phyloP scores from a whole-genome alignment of 371 early-diverging fungal species.

The Saksenaea oblongispora region DNA sequence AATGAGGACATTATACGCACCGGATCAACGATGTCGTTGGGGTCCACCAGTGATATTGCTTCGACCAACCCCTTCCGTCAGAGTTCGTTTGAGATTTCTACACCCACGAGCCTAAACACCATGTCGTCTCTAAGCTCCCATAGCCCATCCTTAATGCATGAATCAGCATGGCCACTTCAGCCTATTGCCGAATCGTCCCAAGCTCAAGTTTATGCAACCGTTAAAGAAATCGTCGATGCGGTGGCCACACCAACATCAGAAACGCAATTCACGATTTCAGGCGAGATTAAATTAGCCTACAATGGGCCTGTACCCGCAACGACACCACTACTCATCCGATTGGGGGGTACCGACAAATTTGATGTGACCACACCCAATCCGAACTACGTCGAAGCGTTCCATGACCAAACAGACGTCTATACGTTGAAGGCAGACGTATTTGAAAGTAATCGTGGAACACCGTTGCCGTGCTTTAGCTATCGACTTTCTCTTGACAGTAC shows the following conservation, averaged over 20 bases:
- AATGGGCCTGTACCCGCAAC: conserved; percentile 15
- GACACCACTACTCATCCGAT: conserved; percentile 10
- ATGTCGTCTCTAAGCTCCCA: conserved; percentile 11
- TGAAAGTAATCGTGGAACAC: conserved; percentile 12
- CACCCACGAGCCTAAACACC: conserved; percentile 15
- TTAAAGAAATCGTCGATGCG: conserved; percentile 11
- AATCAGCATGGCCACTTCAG: conserved; percentile 11
- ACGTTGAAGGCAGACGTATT: conserved; percentile 15
- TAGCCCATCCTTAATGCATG: conserved; percentile 17
- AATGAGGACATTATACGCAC: conserved; percentile 1
- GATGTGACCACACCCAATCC: conserved; percentile 7
- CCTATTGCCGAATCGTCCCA: conserved; percentile 13
- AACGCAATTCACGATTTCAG: conserved; percentile 1
- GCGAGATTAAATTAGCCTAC: conserved; percentile 19
- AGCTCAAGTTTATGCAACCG: conserved; percentile 17
- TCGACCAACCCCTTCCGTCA: conserved; percentile 26
- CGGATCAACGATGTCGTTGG: conserved; percentile 7
- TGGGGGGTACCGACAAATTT: neutral
- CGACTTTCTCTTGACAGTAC: neutral
- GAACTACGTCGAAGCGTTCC: conserved; percentile 15
- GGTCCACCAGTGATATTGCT: conserved; percentile 10
- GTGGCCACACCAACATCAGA: neutral
- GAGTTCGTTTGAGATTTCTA: conserved; percentile 15
- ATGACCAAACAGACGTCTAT: conserved; percentile 14
- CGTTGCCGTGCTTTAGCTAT: conserved; percentile 17